These are phyloP conservation scores for Elongisporangium anandrum DNA, from an alignment of 352 stramenopile genomes.

Conservation along the genomic window DNA sequence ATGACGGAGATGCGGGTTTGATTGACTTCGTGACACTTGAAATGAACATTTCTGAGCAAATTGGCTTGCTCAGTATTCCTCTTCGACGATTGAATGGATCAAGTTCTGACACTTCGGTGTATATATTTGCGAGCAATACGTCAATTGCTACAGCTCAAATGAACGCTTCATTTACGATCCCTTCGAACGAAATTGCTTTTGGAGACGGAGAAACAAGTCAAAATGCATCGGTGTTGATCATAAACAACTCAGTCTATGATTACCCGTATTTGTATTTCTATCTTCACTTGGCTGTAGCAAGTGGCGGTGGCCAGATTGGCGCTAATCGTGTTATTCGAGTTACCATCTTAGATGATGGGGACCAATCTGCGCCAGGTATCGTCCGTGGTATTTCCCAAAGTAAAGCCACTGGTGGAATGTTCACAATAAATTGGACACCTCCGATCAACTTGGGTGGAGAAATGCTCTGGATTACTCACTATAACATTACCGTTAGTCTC, in stretches of 20 bases:
- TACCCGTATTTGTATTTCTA: slow-evolving; percentile 45
- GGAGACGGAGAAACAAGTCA: slow-evolving; percentile 20
- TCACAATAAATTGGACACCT: slow-evolving; percentile 30
- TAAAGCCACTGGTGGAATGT: slow-evolving; percentile 40
- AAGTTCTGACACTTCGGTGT: slow-evolving; percentile 26
- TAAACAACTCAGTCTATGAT: slow-evolving; percentile 38
- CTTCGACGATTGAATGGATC: slow-evolving; percentile 25
- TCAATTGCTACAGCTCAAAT: no score
- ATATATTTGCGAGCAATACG: background rate
- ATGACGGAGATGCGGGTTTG: slow-evolving; percentile 51
- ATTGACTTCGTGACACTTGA: slow-evolving; percentile 31
- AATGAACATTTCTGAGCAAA: slow-evolving; percentile 22
- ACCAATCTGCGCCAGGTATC: slow-evolving; percentile 32
- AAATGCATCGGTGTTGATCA: slow-evolving; percentile 24
- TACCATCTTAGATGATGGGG: slow-evolving; percentile 43
- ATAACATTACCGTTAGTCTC: slow-evolving; percentile 22
- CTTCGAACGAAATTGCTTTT: slow-evolving; percentile 24
- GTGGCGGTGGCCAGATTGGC: slow-evolving; percentile 27
- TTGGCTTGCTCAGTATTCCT: slow-evolving; percentile 14
- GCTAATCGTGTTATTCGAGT: slow-evolving; percentile 18
- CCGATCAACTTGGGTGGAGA: slow-evolving; percentile 41
- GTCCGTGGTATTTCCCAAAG: slow-evolving; percentile 11
- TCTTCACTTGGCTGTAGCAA: slow-evolving; percentile 19
- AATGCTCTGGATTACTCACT: slow-evolving; percentile 31
- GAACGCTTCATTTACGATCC: no score